Conservation (phyloP, 2,329 filamentous ascomycete genomes). For the Alternaria rosae region DNA sequence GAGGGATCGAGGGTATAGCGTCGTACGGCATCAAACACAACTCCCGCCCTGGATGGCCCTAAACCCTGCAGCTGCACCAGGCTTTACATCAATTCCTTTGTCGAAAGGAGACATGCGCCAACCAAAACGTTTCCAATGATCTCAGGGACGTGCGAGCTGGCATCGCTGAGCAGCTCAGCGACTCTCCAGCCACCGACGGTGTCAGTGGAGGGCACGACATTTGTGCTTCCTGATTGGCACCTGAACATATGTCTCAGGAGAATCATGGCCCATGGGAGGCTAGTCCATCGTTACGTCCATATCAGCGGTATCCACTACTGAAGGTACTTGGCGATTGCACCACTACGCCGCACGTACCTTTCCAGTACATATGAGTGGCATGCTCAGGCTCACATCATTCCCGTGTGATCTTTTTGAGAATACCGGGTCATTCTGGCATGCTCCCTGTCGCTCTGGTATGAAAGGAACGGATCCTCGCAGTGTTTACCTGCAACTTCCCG, state of each 20-base stretch:
- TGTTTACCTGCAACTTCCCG: conserved; percentile 44
- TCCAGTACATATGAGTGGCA: conserved; percentile 16
- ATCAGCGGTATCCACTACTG: background rate
- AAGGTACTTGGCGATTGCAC: conserved; percentile 1
- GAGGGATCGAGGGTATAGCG: conserved; percentile 44
- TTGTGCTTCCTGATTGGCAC: background rate
- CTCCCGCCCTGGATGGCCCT: conserved; percentile 32
- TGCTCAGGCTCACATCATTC: conserved; percentile 12
- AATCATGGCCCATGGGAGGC: background rate
- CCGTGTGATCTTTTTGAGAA: conserved; percentile 13
- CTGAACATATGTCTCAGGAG: background rate
- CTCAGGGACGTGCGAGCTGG: conserved; percentile 14
- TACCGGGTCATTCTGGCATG: conserved; percentile 19
- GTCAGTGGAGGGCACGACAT: background rate
- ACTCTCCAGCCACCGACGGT: background rate
- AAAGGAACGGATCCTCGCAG: conserved; percentile 33
- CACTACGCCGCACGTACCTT: conserved; percentile 4
- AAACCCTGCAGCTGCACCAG: conserved; percentile 37
- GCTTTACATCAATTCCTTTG: conserved; percentile 22
- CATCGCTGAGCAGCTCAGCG: conserved; percentile 13
- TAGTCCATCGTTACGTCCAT: background rate
- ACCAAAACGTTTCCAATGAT: conserved; percentile 28
- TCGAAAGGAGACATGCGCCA: conserved; percentile 4
- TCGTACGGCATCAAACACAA: conserved; percentile 47
- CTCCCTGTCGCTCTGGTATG: conserved; percentile 24